Base-by-base conservation (phyloP, 2,329 filamentous ascomycete species). In the Alternaria tenuissima region DNA sequence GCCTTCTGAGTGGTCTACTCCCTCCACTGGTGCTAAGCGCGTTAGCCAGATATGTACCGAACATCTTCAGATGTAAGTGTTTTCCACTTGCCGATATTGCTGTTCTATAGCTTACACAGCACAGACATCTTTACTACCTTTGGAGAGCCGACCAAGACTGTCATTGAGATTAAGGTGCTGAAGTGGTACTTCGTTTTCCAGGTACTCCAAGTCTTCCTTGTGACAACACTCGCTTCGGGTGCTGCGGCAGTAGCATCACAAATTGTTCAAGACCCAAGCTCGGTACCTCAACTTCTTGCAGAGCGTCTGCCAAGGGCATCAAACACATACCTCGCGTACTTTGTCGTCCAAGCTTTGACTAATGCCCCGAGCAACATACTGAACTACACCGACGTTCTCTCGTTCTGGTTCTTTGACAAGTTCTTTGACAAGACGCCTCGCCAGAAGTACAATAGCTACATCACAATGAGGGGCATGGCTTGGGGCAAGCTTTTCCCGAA, bases 261-360 rank as follows among this genome's bases (percentile, higher is more conserved):
- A 20, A 89, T 96, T 48, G 81, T 88, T 14, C 39, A 88, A 0
- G 69, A 92, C 4, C 93, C 93, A 0, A 76, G 81, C 3, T 80
- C 80, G 0, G 86, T 88, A 7, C 87, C 92, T 0, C 80, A 76
- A 0, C 79, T 96, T 39, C 84, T 97, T 4, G 90, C 93, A 0
- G 73, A 83, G 16, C 90, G 91, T 59, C 83, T 99, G 6, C 95
- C 95, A 18, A 89, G 87, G 57, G 89, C 93, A 0, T 94, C 93
- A 62, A 98, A 96, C 80, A 96, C 98, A 75, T 99, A 97, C 79
- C 89, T 98, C 20, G 92, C 91, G 0, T 99, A 98, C 81, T 96
- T 99, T 67, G 88, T 98, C 32, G 87, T 99, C 3, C 95, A 98
- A 78, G 96, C 94, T 34, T 79, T 98, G 59, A 90, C 89, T 1